Conservation (phyloP, 768 basidiomycete genomes). For the Auricularia sp. region DNA sequence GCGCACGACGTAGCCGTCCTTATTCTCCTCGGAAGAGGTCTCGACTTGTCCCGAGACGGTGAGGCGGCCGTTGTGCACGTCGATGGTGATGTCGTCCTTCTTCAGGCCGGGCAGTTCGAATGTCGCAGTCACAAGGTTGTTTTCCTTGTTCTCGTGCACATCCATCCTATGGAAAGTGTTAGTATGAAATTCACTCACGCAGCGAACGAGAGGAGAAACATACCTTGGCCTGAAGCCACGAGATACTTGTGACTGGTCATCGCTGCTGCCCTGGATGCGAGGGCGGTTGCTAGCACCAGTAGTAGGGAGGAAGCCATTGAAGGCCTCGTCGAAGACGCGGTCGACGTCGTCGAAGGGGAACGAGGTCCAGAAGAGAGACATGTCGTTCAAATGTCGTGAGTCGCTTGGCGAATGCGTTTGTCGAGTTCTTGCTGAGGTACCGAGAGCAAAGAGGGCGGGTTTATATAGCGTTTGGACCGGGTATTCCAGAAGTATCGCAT, state of each 20-base stretch:
- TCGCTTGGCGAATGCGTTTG: background rate
- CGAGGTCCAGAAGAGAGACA: background rate
- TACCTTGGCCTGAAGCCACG: background rate
- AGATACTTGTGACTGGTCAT: background rate
- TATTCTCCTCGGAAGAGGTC: background rate
- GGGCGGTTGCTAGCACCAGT: background rate
- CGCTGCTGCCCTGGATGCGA: background rate
- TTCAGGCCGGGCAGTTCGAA: constrained; percentile 49
- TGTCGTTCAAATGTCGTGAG: background rate
- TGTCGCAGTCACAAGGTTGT: constrained; percentile 35
- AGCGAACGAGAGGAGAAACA: background rate
- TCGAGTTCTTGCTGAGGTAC: too few relatives aligned
- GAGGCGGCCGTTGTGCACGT: constrained; percentile 36
- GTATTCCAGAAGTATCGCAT: too few relatives aligned
- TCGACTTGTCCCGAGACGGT: too few relatives aligned
- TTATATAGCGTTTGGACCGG: too few relatives aligned
- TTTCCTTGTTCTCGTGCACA: constrained; percentile 32
- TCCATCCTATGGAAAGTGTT: constrained; percentile 23
- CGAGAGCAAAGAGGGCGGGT: too few relatives aligned
- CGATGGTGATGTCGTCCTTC: constrained; percentile 23
- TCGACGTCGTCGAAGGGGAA: background rate
- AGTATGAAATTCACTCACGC: background rate
- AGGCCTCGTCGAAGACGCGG: background rate
- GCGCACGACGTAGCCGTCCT: constrained; percentile 29
- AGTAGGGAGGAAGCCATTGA: background rate